phyloP scores from a whole-genome alignment of 306 rosid species.

The Lathyrus sativus region DNA sequence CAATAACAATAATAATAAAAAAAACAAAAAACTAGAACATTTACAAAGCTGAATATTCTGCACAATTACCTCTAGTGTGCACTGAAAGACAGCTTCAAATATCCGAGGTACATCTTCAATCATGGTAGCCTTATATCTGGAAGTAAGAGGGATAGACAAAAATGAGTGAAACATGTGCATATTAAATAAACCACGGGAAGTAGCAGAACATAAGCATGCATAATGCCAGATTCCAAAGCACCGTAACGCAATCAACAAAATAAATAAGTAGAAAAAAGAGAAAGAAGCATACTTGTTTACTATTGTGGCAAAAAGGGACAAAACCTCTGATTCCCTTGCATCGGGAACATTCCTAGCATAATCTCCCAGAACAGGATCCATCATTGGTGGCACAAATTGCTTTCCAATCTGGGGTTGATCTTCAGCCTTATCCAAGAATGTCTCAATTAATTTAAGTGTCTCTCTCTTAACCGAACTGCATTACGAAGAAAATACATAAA shows the following conservation, averaged over 20 bases:
- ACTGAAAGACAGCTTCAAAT: constrained; percentile 98
- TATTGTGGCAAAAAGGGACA: constrained; percentile 96
- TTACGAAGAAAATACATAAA: neutral
- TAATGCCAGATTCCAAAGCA: constrained; percentile 17
- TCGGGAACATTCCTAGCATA: constrained; percentile 97
- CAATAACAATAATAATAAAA: neutral
- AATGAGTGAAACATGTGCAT: neutral
- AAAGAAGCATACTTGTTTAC: constrained; percentile 70
- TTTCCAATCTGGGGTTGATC: constrained; percentile 97
- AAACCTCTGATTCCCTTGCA: constrained; percentile 97
- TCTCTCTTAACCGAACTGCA: constrained; percentile 97
- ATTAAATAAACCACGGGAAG: neutral
- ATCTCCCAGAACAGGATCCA: constrained; percentile 98
- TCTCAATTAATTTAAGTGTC: constrained; percentile 90
- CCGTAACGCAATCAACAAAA: constrained; percentile 20
- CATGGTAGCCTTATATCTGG: constrained; percentile 90
- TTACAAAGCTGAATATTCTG: constrained; percentile 7
- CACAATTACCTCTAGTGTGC: constrained; percentile 86
- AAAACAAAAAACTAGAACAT: constrained; percentile 13
- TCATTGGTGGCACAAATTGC: constrained; percentile 98
- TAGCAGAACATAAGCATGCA: constrained; percentile 7
- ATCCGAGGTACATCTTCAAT: constrained; percentile 92
- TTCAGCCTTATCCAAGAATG: constrained; percentile 98
- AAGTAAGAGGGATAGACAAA: constrained; percentile 23
- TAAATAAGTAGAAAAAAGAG: neutral